phyloP scores from a whole-genome alignment of 345 rosid species.

The Nephelium lappaceum region DNA sequence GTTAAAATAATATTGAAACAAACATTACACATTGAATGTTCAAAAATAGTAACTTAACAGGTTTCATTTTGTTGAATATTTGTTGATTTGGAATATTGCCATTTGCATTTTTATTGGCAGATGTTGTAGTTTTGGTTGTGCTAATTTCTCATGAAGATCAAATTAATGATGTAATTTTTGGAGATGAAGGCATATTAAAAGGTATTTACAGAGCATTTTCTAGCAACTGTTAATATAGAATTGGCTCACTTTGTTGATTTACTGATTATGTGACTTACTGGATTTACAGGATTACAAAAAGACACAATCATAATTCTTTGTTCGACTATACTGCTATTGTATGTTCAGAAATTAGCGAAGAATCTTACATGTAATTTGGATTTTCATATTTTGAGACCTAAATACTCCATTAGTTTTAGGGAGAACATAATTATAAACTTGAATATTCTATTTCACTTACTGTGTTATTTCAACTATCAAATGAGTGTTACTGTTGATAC shows the following conservation, averaged over 20 bases:
- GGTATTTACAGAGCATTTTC: slow-evolving; percentile 44
- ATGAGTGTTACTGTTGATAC: neutral
- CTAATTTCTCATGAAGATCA: slow-evolving; percentile 65
- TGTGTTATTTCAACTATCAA: slow-evolving; percentile 4
- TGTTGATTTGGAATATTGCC: slow-evolving; percentile 7
- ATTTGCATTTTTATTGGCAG: slow-evolving; percentile 40
- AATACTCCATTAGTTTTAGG: neutral
- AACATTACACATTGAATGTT: too few relatives aligned
- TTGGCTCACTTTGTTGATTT: slow-evolving; percentile 13
- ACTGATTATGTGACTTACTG: slow-evolving; percentile 17
- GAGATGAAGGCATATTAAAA: slow-evolving; percentile 57
- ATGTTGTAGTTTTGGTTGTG: slow-evolving; percentile 65
- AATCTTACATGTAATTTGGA: slow-evolving; percentile 51
- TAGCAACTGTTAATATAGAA: neutral
- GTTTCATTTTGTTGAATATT: slow-evolving; percentile 4
- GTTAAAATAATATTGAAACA: too few relatives aligned
- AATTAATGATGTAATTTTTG: slow-evolving; percentile 53
- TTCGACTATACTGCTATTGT: slow-evolving; percentile 46
- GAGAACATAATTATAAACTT: neutral
- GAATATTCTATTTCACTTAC: neutral
- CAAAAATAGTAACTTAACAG: neutral
- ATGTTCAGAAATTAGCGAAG: slow-evolving; percentile 63
- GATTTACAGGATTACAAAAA: slow-evolving; percentile 54
- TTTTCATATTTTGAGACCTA: slow-evolving; percentile 2
- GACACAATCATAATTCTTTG: slow-evolving; percentile 59